Evolutionary conservation across 2,329 filamentous ascomycete species (phyloP), one percentile per base, ranked within the genome.

Genomic region (Chrysosphaeria jannelii): DNA sequence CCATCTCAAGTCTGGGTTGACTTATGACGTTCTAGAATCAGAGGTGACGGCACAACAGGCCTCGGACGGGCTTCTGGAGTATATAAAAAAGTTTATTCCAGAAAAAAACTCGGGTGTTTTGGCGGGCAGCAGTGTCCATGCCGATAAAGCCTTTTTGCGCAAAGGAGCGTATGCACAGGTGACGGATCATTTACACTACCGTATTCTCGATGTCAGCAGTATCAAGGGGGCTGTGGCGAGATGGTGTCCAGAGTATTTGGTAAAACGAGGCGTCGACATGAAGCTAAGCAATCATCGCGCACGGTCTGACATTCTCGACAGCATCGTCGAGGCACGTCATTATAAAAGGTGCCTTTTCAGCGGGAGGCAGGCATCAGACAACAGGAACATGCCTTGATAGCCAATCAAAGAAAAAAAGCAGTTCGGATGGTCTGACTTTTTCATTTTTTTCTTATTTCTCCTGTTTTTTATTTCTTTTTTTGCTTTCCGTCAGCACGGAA

Each of bases 111-210:
- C 45, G 16, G 81, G 63, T 1, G 44, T 93, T 27, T 51, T 97
- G 19, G 79, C 85, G 1, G 85, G 85, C 3, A 97, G 90, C 45
- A 85, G 69, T 27, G 74, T 97, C 13, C 81, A 97, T 39, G 75
- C 71, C 4, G 85, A 97, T 43, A 63, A 64, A 35, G 61, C 62
- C 2, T 97, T 97, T 39, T 50, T 97, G 28, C 52, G 61, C 5
- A 58, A 60, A 30, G 53, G 53, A 27, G 78, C 79, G 0, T 97
- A 81, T 43, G 57, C 52, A 19, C 48, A 53, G 28, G 63, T 90
- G 2, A 46, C 74, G 23, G 59, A 70, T 27, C 62, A 85, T 43
- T 49, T 97, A 33, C 72, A 89, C 44, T 78, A 97, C 45, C 62
- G 85, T 10, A 71, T 97, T 31, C 47, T 93, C 22, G 85, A 97